Evolutionary conservation across 768 basidiomycete genomes (phyloP), one percentile per base, ranked within the genome.

Genomic region (Psilocybe cyanescens): DNA sequence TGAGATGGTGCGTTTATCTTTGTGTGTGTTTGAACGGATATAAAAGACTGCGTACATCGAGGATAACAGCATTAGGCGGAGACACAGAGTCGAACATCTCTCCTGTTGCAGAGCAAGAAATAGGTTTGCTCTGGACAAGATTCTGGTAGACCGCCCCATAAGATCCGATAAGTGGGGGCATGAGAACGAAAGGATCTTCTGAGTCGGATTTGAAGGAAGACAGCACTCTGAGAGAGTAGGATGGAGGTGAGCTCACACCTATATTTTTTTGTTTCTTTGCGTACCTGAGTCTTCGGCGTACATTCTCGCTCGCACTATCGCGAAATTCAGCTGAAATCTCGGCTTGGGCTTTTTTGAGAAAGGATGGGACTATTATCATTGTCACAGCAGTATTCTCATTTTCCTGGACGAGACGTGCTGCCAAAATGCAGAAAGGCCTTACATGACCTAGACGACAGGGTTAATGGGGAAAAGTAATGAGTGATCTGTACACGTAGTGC

Each of bases 341-440:
- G 3, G 28, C 49, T 7, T 58, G 48, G 2, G 49, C 49, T 31
- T 58, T 58, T 8, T 58, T 49, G 8, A 58, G 49, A 16, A 58
- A 49, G 12, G 41, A 30, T 41, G 41, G 41, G 14, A 44, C 41
- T 14, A 44, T 4, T 16, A 44, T 11, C 14, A 44, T 11, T 5
- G 59, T 60, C 2, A 60, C 33, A 6, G 35, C 33, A 24, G 29
- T 11, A n/a, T 60, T 55, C 6, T 37, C 53, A 30, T 60, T 31
- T 39, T 55, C 59, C 29, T 60, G 55, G 7, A 44, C 59, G 7
- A 60, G 33, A 11, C 59, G 59, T 11, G 59, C 54, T 11, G 46
- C 59, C 7, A 60, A 24, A 16, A 60, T 31, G 35, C 59, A 60
- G 48, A 60, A 60, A 6, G 59, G 24, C 24, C 59, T 60, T 4